Evolutionary conservation across 306 rosid genomes (phyloP), one percentile per base, ranked within the genome.

Genomic region (Geum urbanum): DNA sequence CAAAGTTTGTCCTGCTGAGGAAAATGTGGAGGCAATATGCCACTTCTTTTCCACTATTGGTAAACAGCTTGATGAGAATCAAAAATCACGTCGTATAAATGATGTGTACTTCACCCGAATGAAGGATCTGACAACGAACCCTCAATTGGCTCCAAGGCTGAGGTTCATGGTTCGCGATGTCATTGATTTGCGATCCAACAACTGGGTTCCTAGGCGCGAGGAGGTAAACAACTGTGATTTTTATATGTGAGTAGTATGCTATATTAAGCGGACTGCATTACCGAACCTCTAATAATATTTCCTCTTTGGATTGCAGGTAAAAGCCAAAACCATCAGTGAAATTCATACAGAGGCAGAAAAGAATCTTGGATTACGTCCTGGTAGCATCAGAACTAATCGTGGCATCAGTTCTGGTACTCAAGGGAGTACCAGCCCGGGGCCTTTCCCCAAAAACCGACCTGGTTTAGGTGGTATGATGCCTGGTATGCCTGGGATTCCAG

Each of bases 401-500:
- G 87, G 80, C 54, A 55, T 46, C 27, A 57, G 59, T 70, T 77
- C 97, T 50, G 87, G 86, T 37, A 76, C 44, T 74, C 87, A 83
- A 76, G 99, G 95, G 53, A 88, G 68, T 71, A 67, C 87, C 4
- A 74, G 77, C 73, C 82, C 88, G 0, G 91, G 86, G 9, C 96
- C 92, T 52, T 89, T 77, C 48, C 90, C 95, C 9, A 83, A 87
- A 58, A 76, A 79, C 32, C 84, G 96, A 63, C 86, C 91, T 71
- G 99, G 97, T 70, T 81, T 83, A 5, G 99, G 99, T 1, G 97
- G 97, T 24, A 79, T 91, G 94, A 94, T 94, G 97, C 99, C 99
- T 19, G 99, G 99, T 70, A 94, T 91, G 99, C 99, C 97, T 1
- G 98, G 98, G 75, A 86, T 91, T 96, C 97, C 97, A 0, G 99